Percentiles rank a stretch among this genome's conserved stretches.
These are phyloP conservation scores for Colletotrichum brevisporum DNA, from an alignment of 2,329 filamentous ascomycete genomes.

Conservation along the genomic window DNA sequence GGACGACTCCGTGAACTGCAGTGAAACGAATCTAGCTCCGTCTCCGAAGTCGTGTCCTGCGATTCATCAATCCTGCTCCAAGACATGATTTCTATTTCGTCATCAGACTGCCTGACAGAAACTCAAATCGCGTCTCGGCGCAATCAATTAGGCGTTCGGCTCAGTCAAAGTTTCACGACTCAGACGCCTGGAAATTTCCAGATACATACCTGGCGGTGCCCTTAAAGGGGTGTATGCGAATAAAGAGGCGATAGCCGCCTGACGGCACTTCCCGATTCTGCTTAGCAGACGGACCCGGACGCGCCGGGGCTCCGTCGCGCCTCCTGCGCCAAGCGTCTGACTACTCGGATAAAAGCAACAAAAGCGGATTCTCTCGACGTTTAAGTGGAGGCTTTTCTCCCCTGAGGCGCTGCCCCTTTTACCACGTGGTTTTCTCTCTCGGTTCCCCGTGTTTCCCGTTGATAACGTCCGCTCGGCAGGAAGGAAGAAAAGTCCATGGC, in stretches of 20 bases:
- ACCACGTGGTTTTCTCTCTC: conserved; percentile 20
- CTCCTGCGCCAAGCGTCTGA: conserved; percentile 16
- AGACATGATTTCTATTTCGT: not conserved
- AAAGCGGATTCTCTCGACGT: conserved; percentile 16
- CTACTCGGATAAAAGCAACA: conserved; percentile 28
- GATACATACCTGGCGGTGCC: not conserved
- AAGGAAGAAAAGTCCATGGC: conserved; percentile 23
- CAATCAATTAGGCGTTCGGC: not conserved
- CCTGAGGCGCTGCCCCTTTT: conserved; percentile 31
- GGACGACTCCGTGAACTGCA: not conserved
- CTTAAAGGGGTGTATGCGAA: not conserved
- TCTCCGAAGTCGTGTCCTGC: not conserved
- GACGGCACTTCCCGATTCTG: not conserved
- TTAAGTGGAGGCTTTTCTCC: conserved; percentile 23
- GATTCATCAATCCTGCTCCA: not conserved
- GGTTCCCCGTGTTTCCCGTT: conserved; percentile 16
- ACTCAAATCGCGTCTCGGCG: conserved; percentile 13
- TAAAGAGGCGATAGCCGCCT: conserved; percentile 14
- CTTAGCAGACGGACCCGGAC: not conserved
- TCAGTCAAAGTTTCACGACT: conserved; percentile 17
- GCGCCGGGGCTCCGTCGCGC: conserved; percentile 15
- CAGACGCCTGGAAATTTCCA: conserved; percentile 20
- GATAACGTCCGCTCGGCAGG: conserved; percentile 4
- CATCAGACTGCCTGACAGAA: conserved; percentile 6
- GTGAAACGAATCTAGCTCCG: too few species aligned